Evolutionary conservation across 441 rosid genomes (phyloP).

Genomic region (Manihot esculenta): DNA sequence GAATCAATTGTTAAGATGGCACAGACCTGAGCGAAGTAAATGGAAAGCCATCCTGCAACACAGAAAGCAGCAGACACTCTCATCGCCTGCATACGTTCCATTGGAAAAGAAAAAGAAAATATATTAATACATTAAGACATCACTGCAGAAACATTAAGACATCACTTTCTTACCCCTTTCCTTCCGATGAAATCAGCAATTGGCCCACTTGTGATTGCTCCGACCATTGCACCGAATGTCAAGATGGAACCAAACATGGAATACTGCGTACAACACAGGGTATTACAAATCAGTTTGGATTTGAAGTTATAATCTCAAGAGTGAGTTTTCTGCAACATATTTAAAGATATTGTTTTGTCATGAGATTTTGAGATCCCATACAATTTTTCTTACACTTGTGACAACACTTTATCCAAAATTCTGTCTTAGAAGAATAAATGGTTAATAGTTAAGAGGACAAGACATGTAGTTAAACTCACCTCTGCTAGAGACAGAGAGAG

Average conservation of each 20-base stretch:
- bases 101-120: no score
- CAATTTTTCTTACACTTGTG: not conserved
- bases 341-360: not conserved
- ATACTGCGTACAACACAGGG: slow-evolving; percentile 45
- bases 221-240: slow-evolving; percentile 96
- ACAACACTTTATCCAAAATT: not conserved
- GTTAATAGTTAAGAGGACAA: not conserved
- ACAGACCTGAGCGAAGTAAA: slow-evolving; percentile 83
- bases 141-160: not conserved
- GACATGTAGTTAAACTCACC: slow-evolving; percentile 14
- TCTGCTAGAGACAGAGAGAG: slow-evolving; percentile 65
- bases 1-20: not conserved
- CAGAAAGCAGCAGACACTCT: slow-evolving; percentile 69
- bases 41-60: slow-evolving; percentile 82
- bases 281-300: slow-evolving; percentile 4
- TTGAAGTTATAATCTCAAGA: not conserved
- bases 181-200: slow-evolving; percentile 81
- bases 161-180: slow-evolving; percentile 62
- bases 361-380: not conserved
- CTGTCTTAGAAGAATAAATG: not conserved
- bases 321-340: not conserved
- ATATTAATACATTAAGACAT: no score
- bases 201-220: slow-evolving; percentile 86
- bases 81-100: slow-evolving; percentile 61
- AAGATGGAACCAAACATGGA: slow-evolving; percentile 88